phyloP scores from a whole-genome alignment of 495 filamentous ascomycete species.

The Penicillium atrosanguineum region DNA sequence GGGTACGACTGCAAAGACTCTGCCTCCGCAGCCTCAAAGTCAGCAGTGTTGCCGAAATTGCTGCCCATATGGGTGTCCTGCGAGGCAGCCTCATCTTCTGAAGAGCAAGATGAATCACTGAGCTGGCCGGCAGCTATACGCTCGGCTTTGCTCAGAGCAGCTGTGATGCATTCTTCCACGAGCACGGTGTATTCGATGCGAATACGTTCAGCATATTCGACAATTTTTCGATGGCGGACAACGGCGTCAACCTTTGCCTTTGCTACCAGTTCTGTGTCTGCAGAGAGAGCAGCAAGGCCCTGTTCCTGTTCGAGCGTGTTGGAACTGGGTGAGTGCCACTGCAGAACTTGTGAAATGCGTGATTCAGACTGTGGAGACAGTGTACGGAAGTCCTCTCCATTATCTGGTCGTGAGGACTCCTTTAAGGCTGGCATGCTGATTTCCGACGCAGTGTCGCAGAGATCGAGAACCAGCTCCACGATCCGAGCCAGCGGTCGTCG shows the following conservation, averaged over 20 bases:
- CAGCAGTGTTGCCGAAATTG: not conserved
- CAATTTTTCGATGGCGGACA: conserved; percentile 82
- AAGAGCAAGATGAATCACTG: conserved; percentile 70
- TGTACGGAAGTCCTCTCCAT: conserved; percentile 72
- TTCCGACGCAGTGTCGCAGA: conserved; percentile 93
- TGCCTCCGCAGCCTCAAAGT: not conserved
- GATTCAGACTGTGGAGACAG: conserved; percentile 94
- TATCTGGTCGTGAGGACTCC: conserved; percentile 61
- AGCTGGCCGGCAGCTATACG: conserved; percentile 80
- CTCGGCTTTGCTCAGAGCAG: conserved; percentile 85
- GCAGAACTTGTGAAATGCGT: conserved; percentile 84
- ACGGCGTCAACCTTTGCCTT: conserved; percentile 90
- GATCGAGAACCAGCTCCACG: conserved; percentile 88
- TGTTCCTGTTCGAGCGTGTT: conserved; percentile 94
- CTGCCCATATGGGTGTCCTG: conserved; percentile 23
- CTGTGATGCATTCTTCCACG: conserved; percentile 92
- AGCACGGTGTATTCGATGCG: conserved; percentile 86
- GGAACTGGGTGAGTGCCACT: conserved; percentile 91
- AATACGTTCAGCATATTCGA: conserved; percentile 95
- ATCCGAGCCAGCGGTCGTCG: conserved; percentile 86
- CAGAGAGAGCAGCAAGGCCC: conserved; percentile 80
- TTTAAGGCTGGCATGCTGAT: conserved; percentile 92
- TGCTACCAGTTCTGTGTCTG: conserved; percentile 80
- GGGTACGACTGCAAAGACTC: not conserved
- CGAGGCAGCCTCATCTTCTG: conserved; percentile 42